These are phyloP conservation scores for Flueggea neowawraea DNA, from an alignment of 441 rosid species.

Conservation along the genomic window DNA sequence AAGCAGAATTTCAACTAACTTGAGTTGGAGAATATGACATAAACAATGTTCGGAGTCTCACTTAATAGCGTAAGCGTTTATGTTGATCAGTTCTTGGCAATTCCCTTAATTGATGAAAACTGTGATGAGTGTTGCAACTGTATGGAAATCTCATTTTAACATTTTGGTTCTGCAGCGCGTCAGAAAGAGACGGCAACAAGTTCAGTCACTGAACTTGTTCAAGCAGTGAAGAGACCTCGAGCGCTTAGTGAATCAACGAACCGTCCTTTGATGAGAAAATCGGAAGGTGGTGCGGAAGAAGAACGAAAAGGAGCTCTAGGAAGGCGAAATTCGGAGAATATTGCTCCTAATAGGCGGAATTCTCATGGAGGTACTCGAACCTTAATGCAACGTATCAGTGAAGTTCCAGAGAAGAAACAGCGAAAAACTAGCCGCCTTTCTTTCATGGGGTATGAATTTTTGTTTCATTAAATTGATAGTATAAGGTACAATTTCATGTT, in stretches of 20 bases:
- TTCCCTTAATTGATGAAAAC: background rate
- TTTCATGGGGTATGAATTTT: constrained; percentile 58
- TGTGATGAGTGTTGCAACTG: background rate
- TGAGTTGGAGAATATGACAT: too few relatives aligned
- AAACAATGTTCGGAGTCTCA: too few relatives aligned
- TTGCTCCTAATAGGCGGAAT: constrained; percentile 44
- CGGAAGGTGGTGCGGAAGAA: constrained; percentile 46
- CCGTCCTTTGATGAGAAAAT: constrained; percentile 48
- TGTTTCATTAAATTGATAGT: background rate
- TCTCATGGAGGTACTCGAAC: constrained; percentile 40
- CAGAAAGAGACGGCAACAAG: constrained; percentile 71
- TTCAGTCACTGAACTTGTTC: constrained; percentile 82
- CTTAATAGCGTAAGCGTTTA: too few relatives aligned
- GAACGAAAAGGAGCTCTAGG: constrained; percentile 32
- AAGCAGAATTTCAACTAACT: too few relatives aligned
- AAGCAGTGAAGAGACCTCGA: constrained; percentile 87
- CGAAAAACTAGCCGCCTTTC: constrained; percentile 69
- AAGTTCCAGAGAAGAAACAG: constrained; percentile 69
- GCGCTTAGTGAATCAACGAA: constrained; percentile 70
- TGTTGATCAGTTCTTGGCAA: too few relatives aligned
- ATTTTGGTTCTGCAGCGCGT: constrained; percentile 52
- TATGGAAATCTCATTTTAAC: too few relatives aligned
- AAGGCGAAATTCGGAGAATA: constrained; percentile 59
- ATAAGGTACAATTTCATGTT: background rate
- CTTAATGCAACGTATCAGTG: constrained; percentile 80